phyloP scores from a whole-genome alignment of 2,329 filamentous ascomycete genomes.

The Ophiostoma triangulosporum region DNA sequence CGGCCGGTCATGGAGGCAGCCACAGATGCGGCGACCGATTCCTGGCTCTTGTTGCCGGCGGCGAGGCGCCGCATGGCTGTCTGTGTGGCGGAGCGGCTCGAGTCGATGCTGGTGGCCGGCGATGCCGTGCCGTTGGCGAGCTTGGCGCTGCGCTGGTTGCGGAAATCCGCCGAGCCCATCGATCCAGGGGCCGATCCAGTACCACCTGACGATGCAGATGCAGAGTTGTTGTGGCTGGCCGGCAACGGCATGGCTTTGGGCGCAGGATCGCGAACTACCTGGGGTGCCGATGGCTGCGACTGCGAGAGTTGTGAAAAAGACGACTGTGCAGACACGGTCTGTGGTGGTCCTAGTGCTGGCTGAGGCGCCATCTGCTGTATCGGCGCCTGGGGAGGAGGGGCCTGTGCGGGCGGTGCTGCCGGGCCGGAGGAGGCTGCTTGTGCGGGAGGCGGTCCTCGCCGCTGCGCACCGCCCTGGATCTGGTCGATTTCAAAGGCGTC shows the following conservation, averaged over 20 bases:
- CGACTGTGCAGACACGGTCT: not conserved
- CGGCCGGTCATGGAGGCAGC: slow-evolving; percentile 26
- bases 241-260: slow-evolving; percentile 10
- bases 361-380: slow-evolving; percentile 3
- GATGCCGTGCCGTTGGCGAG: slow-evolving; percentile 26
- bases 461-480: slow-evolving; percentile 45
- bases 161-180: slow-evolving; percentile 9
- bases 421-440: slow-evolving; percentile 8
- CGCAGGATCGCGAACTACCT: slow-evolving; percentile 12
- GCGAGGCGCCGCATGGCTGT: slow-evolving; percentile 31
- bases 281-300: slow-evolving; percentile 15
- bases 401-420: not conserved
- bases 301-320: slow-evolving; percentile 1
- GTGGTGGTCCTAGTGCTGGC: not conserved
- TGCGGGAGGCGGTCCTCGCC: slow-evolving; percentile 24
- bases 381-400: not conserved
- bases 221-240: slow-evolving; percentile 5
- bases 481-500: slow-evolving; percentile 65
- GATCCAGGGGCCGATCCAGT: slow-evolving; percentile 6
- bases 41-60: slow-evolving; percentile 42
- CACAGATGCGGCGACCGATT: slow-evolving; percentile 38
- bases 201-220: not conserved
- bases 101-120: slow-evolving; percentile 39
- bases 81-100: slow-evolving; percentile 28
- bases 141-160: slow-evolving; percentile 18